These are phyloP conservation scores for Boletus sp. DNA, from an alignment of 1,284 basidiomycete genomes.

Conservation along the genomic window DNA sequence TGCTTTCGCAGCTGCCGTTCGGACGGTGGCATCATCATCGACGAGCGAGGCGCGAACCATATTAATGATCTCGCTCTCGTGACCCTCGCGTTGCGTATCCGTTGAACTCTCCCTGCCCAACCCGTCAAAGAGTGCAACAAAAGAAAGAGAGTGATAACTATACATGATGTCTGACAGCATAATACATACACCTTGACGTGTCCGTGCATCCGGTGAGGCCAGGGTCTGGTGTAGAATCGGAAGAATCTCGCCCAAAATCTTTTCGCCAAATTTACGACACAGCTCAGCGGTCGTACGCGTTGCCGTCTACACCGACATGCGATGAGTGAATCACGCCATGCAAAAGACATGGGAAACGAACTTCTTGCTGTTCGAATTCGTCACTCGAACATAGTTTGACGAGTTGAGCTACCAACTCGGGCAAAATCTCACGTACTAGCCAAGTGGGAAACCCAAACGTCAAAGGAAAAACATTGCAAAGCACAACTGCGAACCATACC, in stretches of 20 bases:
- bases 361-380: conserved; percentile 91
- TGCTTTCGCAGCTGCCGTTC: conserved; percentile 89
- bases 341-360: conserved; percentile 35
- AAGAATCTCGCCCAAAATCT: conserved; percentile 86
- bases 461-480: not conserved
- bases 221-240: conserved; percentile 75
- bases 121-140: not conserved
- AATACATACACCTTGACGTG: conserved; percentile 88
- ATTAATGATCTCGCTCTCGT: conserved; percentile 87
- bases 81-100: conserved; percentile 85
- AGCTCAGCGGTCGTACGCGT: conserved; percentile 87
- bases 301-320: conserved; percentile 61
- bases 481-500: conserved; percentile 46
- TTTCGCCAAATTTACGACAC: conserved; percentile 96
- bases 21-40: conserved; percentile 87
- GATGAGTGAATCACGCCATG: not conserved
- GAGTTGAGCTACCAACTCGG: conserved; percentile 81
- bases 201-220: conserved; percentile 71
- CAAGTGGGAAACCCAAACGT: not conserved
- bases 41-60: conserved; percentile 88
- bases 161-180: conserved; percentile 89
- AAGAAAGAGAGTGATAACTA: conserved; percentile 25
- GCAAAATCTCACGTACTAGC: conserved; percentile 90
- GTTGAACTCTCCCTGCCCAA: conserved; percentile 77
- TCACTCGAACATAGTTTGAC: conserved; percentile 78